Base-by-base conservation (phyloP, 2,329 filamentous ascomycete species). In the Trematosphaeria pertusa region DNA sequence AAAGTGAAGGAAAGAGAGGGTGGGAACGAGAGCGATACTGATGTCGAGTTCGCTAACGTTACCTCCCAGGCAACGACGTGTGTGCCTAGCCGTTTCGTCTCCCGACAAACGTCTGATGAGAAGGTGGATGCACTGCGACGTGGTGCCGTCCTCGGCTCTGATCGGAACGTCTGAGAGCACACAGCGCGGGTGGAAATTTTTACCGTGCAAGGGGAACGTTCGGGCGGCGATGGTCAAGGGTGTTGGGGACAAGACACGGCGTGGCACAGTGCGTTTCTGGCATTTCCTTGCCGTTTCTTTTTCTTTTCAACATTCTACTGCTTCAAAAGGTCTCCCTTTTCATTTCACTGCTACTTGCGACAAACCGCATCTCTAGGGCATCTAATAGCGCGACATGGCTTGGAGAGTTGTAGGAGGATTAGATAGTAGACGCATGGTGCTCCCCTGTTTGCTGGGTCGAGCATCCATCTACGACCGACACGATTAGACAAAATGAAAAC, bases 391-490 rank as follows among this genome's bases (percentile, higher is more conserved):
- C n/a, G n/a, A n/a, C n/a, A n/a, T n/a, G n/a, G n/a, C n/a, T n/a
- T n/a, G n/a, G n/a, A n/a, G n/a, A n/a, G n/a, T n/a, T n/a, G n/a
- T n/a, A n/a, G n/a, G n/a, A n/a, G n/a, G n/a, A n/a, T n/a, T n/a
- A 34, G 38, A 24, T 20, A 45, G 60, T 67, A 65, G 52, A 56
- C 61, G 58, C 61, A 67, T 50, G 59, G 61, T 59, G 63, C 63
- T 67, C 61, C 63, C 61, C 50, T 31, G 18, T 18, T 19, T 33
- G 43, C 46, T 31, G 48, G 56, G 61, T 64, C 50, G 63, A 67
- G 63, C 63, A 60, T 64, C 62, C 43, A 55, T 61, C 61, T 63
- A 67, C 58, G 45, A 42, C n/a, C n/a, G n/a, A 36, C 50, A 41
- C 18, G 38, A 37, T 8, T 24, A 31, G 15, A 44, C 21, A 42